Base-by-base conservation (phyloP, 139 green algal genomes). In the Raphidocelis subcapitata region DNA sequence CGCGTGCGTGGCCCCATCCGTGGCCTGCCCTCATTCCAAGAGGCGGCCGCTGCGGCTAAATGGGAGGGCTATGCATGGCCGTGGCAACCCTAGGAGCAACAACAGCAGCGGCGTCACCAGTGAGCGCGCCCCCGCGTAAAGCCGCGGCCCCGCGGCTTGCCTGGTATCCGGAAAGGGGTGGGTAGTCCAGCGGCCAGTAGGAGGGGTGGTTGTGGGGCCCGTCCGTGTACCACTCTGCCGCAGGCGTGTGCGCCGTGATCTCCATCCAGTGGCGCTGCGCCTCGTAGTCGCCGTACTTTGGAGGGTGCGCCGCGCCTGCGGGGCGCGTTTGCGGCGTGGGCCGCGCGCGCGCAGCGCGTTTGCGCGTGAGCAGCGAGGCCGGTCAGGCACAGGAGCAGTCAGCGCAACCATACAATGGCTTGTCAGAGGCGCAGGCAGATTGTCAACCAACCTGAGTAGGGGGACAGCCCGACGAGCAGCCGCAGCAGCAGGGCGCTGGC, bases 181-280 rank as follows among this genome's bases (percentile, higher is more conserved):
- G 95, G 80, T 99, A 99, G 82, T 99, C 95, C 44, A 99, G 77
- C 8, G 95, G 95, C 95, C 95, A 99, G 73, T 95, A 97, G 8
- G 44, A 62, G 2, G 69, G 33, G 44, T 78, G 24, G 44, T 83
- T 83, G n/a, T 80, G 54, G 36, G 77, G 51, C 2, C 65, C 65
- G n/a, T 77, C 65, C 29, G 67, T 33, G 57, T 83, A 83, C 95
- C 95, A 99, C 24, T 97, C 63, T 0, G 20, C 37, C 0, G 87
- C n/a, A 0, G 91, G 90, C 49, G 91, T 35, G 65, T 96, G 83
- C 0, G 93, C 31, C 0, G 96, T 94, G 14, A 99, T 62, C 82
- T 99, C 96, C 96, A 99, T 99, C 96, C 96, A 99, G 73, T 99
- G 96, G 0, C 96, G 81, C 82, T 99, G 96, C 10, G 96, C 96